Evolutionary conservation across 306 rosid genomes (phyloP).

Genomic region (Pterocarpus santalinus): DNA sequence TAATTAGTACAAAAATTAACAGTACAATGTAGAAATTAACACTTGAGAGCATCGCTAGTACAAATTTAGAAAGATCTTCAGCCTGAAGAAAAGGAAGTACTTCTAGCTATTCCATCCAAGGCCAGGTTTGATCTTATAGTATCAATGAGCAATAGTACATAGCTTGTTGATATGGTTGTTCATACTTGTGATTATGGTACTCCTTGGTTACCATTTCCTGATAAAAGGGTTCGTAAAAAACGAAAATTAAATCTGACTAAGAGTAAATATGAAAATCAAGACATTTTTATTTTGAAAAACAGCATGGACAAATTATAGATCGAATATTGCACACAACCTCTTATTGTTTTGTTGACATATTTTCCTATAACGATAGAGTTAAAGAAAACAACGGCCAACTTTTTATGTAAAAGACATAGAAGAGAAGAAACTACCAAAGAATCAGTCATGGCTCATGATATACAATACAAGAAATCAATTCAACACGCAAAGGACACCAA

Average conservation of each 20-base stretch:
- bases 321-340: constrained; percentile 4
- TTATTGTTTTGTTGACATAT: constrained; percentile 15
- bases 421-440: constrained; percentile 13
- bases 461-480: background rate
- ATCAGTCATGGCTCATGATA: constrained; percentile 15
- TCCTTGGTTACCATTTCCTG: too few species aligned
- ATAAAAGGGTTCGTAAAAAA: constrained; percentile 2
- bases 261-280: constrained; percentile 11
- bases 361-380: constrained; percentile 14
- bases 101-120: constrained; percentile 80
- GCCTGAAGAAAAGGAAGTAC: constrained; percentile 79
- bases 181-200: constrained; percentile 86
- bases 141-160: constrained; percentile 80
- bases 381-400: background rate
- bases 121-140: constrained; percentile 76
- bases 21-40: too few species aligned
- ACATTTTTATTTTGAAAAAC: constrained; percentile 5
- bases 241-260: constrained; percentile 14
- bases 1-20: too few species aligned
- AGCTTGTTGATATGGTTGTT: constrained; percentile 95
- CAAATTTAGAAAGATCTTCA: constrained; percentile 85
- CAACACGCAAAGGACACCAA: constrained; percentile 24
- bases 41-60: constrained; percentile 83
- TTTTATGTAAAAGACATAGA: background rate
- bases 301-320: constrained; percentile 27